phyloP scores from a whole-genome alignment of 2,329 filamentous ascomycete genomes.

The Trichophyton mentagrophytes region DNA sequence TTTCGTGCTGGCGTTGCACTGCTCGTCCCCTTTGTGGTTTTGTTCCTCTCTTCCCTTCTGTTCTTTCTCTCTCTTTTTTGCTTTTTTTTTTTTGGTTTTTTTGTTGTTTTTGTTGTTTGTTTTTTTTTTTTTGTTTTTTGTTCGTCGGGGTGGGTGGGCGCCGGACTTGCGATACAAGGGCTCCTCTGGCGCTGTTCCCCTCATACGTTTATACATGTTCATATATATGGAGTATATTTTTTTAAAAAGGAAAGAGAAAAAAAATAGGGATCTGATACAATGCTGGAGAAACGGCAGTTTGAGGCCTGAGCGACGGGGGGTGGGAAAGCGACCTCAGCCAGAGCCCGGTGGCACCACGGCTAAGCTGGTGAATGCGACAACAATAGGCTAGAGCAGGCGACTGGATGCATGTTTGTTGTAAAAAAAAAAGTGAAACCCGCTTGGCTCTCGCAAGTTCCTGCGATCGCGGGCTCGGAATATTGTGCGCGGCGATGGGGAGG shows the following conservation, averaged over 20 bases:
- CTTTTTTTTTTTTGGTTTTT: too few species aligned
- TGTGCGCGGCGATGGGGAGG: slow-evolving; percentile 7
- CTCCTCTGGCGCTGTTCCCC: too few species aligned
- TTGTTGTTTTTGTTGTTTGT: too few species aligned
- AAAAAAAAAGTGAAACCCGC: slow-evolving; percentile 3
- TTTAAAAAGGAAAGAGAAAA: too few species aligned
- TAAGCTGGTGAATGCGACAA: neutral
- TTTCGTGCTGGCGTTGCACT: too few species aligned
- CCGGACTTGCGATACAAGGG: too few species aligned
- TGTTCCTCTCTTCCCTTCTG: too few species aligned
- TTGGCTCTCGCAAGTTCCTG: neutral
- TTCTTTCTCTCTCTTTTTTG: too few species aligned
- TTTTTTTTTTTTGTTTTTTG: too few species aligned
- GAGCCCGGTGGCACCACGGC: neutral
- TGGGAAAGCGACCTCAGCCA: neutral
- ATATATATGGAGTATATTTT: neutral
- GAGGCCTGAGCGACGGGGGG: neutral
- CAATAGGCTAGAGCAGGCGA: slow-evolving; percentile 2
- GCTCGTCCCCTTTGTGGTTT: too few species aligned
- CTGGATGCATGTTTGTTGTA: slow-evolving; percentile 1
- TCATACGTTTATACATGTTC: neutral
- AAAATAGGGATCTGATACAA: neutral
- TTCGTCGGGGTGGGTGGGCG: too few species aligned
- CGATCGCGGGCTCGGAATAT: slow-evolving; percentile 12
- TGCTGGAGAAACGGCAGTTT: neutral